Evolutionary conservation across 2,329 filamentous ascomycete genomes (phyloP).

Genomic region (Neophaeococcomyces aloes): DNA sequence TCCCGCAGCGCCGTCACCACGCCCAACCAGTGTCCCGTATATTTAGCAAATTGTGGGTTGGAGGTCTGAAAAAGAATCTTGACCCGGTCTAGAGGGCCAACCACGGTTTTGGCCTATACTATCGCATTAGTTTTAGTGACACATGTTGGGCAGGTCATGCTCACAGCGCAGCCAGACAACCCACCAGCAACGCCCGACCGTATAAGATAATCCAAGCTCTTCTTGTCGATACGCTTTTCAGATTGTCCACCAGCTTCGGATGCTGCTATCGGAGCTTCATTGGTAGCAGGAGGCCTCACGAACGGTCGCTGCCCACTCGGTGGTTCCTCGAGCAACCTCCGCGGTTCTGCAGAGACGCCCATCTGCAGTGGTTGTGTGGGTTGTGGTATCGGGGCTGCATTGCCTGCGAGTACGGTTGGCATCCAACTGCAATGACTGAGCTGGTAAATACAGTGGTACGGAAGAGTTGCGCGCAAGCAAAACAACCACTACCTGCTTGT

Average conservation of each 20-base stretch:
- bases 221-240: constrained; percentile 49
- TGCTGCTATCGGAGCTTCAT: constrained; percentile 42
- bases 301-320: constrained; percentile 8
- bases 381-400: constrained; percentile 35
- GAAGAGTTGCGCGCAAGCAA: no score
- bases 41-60: constrained; percentile 88
- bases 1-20: constrained; percentile 71
- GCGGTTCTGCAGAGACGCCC: constrained; percentile 29
- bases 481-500: not conserved
- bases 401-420: constrained; percentile 45
- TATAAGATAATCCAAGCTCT: constrained; percentile 72
- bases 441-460: no score
- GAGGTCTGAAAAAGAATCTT: constrained; percentile 97
- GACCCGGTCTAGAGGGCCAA: constrained; percentile 90
- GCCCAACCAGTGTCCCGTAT: constrained; percentile 78
- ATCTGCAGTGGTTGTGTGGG: constrained; percentile 38
- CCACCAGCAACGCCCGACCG: constrained; percentile 80
- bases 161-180: constrained; percentile 79
- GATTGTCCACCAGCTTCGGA: constrained; percentile 23
- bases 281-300: constrained; percentile 40
- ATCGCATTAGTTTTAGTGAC: constrained; percentile 11
- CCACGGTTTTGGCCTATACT: constrained; percentile 77
- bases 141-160: constrained; percentile 25
- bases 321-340: constrained; percentile 24
- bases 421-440: constrained; percentile 31